Conservation (phyloP, 2,329 filamentous ascomycete species). For the Aspergillus puulaauensis region DNA sequence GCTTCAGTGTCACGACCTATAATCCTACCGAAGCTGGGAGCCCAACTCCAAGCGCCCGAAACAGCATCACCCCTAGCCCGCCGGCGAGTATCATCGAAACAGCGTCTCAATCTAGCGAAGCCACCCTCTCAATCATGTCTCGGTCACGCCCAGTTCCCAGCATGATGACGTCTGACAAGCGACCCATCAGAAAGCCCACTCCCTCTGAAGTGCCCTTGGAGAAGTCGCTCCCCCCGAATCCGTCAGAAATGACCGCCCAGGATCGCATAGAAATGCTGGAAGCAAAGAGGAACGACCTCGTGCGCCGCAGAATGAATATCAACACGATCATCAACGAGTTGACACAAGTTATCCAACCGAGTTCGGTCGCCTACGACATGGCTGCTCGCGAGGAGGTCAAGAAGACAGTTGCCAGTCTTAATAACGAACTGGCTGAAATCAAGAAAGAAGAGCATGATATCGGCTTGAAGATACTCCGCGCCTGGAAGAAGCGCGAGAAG, state of each 20-base stretch:
- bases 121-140: slow-evolving; percentile 39
- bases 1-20: slow-evolving; percentile 65
- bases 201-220: slow-evolving; percentile 34
- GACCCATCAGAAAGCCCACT: slow-evolving; percentile 42
- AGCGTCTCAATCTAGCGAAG: slow-evolving; percentile 33
- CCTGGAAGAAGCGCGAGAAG: slow-evolving; percentile 72
- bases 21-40: slow-evolving; percentile 52
- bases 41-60: slow-evolving; percentile 27
- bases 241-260: slow-evolving; percentile 61
- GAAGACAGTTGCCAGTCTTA: slow-evolving; percentile 65
- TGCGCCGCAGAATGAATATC: slow-evolving; percentile 69
- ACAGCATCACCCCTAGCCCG: slow-evolving; percentile 30
- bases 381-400: slow-evolving; percentile 59
- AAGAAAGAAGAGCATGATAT: slow-evolving; percentile 75
- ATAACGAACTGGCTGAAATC: slow-evolving; percentile 69
- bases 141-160: slow-evolving; percentile 40
- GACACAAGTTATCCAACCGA: slow-evolving; percentile 72
- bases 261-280: slow-evolving; percentile 68
- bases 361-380: slow-evolving; percentile 65
- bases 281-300: slow-evolving; percentile 63
- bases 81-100: slow-evolving; percentile 30
- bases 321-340: slow-evolving; percentile 72
- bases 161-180: slow-evolving; percentile 30
- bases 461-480: slow-evolving; percentile 70
- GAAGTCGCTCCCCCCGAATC: slow-evolving; percentile 48